Percentiles rank a stretch among this genome's conserved stretches.
These are phyloP conservation scores for Cystobasidium ongulense DNA, from an alignment of 768 basidiomycete species.

Conservation along the genomic window DNA sequence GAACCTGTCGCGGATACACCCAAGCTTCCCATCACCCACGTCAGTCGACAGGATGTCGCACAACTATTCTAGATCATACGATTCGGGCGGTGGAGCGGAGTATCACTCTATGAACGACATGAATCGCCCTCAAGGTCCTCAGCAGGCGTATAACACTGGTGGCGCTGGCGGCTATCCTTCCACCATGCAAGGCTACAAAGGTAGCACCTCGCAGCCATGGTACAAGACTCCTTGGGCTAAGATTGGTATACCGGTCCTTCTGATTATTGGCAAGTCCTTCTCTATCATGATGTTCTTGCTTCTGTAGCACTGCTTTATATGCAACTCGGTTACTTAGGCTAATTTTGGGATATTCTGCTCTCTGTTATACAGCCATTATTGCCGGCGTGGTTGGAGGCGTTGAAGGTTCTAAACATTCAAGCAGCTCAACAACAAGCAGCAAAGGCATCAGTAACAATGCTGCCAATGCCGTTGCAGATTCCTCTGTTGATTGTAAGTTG, in stretches of 20 bases:
- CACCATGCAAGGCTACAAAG: background rate
- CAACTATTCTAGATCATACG: background rate
- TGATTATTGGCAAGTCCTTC: background rate
- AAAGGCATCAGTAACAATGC: constrained; percentile 25
- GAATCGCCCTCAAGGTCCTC: background rate
- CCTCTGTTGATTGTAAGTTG: constrained; percentile 3
- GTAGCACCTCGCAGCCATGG: background rate
- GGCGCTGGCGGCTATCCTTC: background rate
- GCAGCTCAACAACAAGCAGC: background rate
- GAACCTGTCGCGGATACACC: no score
- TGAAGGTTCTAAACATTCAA: background rate
- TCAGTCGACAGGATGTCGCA: background rate
- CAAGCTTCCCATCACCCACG: background rate
- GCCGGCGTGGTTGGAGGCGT: constrained; percentile 20
- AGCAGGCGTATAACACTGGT: background rate
- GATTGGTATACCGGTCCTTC: constrained; percentile 13
- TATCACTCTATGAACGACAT: background rate
- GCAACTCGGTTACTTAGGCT: background rate
- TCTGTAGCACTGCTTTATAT: background rate
- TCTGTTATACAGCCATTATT: constrained; percentile 12
- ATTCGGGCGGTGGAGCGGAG: background rate
- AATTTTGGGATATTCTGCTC: background rate
- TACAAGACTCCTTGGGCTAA: constrained; percentile 27
- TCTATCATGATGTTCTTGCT: background rate
- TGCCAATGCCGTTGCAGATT: background rate